Percentiles rank a stretch among this genome's conserved stretches.
Conservation (phyloP, 805 yeast species). For the Candida orba region DNA sequence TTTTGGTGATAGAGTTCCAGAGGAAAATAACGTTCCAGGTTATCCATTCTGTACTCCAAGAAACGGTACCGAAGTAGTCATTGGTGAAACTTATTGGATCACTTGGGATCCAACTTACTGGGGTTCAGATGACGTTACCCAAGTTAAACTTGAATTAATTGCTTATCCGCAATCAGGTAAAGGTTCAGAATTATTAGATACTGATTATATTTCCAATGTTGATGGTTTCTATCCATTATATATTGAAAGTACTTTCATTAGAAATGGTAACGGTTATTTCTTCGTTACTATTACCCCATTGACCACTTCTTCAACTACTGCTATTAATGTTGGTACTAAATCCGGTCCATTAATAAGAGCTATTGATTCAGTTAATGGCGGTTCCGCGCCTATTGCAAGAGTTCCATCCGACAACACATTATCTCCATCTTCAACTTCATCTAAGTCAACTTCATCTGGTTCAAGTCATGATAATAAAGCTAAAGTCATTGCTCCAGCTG, state of each 20-base stretch:
- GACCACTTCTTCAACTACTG: slow-evolving; percentile 27
- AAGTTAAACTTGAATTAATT: slow-evolving; percentile 27
- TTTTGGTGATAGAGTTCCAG: slow-evolving; percentile 35
- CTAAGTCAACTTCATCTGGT: slow-evolving; percentile 9
- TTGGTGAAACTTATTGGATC: slow-evolving; percentile 41
- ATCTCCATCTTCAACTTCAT: slow-evolving; percentile 12
- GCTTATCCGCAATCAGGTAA: slow-evolving; percentile 30
- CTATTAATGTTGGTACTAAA: slow-evolving; percentile 31
- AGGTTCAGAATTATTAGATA: slow-evolving; percentile 27
- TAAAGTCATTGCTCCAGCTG: slow-evolving; percentile 35
- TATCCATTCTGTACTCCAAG: slow-evolving; percentile 36
- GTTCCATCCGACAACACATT: slow-evolving; percentile 34
- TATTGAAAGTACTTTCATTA: slow-evolving; percentile 24
- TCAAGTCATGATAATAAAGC: slow-evolving; percentile 16
- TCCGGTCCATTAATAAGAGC: slow-evolving; percentile 35
- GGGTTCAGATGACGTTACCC: slow-evolving; percentile 29
- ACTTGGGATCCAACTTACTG: slow-evolving; percentile 43
- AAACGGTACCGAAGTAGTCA: slow-evolving; percentile 37
- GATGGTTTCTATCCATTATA: slow-evolving; percentile 35
- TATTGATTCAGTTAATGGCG: slow-evolving; percentile 26
- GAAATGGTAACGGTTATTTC: slow-evolving; percentile 28
- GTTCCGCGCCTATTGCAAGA: slow-evolving; percentile 25
- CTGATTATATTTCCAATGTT: slow-evolving; percentile 28
- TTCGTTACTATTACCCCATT: slow-evolving; percentile 33
- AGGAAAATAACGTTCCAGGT: slow-evolving; percentile 18